These are phyloP conservation scores for Gigaspora rosea DNA, from an alignment of 192 early-diverging fungal species.

Conservation along the genomic window DNA sequence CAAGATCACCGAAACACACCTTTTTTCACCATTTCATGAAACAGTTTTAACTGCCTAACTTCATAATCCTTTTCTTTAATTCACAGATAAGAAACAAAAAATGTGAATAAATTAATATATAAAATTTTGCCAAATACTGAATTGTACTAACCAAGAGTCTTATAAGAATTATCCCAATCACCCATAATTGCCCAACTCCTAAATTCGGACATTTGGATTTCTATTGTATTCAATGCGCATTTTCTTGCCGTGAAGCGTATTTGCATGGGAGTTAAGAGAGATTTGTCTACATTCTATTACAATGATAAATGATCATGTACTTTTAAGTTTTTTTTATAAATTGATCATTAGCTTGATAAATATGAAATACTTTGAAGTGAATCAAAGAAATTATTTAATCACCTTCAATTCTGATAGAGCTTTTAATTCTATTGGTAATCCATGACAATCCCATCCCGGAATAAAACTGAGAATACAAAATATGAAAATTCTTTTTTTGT, in stretches of 20 bases:
- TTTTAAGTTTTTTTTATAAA: not conserved
- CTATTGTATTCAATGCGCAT: conserved; percentile 61
- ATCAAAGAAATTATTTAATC: not conserved
- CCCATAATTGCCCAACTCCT: conserved; percentile 73
- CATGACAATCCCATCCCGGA: conserved; percentile 83
- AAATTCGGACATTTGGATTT: conserved; percentile 59
- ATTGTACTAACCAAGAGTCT: conserved; percentile 51
- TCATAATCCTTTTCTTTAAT: conserved; percentile 68
- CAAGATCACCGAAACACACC: conserved; percentile 32
- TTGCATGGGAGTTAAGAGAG: conserved; percentile 44
- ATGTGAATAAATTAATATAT: not conserved
- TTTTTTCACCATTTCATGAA: conserved; percentile 70
- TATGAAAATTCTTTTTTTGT: not conserved
- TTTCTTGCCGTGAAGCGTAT: conserved; percentile 59
- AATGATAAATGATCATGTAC: not conserved
- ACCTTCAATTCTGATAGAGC: conserved; percentile 63
- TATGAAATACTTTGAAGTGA: not conserved
- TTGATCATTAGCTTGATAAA: no score
- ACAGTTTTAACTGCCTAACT: conserved; percentile 69
- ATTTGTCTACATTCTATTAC: conserved; percentile 29
- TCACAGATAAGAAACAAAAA: not conserved
- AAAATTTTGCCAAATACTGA: not conserved
- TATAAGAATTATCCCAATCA: conserved; percentile 71
- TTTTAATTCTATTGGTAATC: conserved; percentile 81
- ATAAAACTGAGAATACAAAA: conserved; percentile 52